Conservation (phyloP, 179 eudicot species). For the Drosera spatulata region DNA sequence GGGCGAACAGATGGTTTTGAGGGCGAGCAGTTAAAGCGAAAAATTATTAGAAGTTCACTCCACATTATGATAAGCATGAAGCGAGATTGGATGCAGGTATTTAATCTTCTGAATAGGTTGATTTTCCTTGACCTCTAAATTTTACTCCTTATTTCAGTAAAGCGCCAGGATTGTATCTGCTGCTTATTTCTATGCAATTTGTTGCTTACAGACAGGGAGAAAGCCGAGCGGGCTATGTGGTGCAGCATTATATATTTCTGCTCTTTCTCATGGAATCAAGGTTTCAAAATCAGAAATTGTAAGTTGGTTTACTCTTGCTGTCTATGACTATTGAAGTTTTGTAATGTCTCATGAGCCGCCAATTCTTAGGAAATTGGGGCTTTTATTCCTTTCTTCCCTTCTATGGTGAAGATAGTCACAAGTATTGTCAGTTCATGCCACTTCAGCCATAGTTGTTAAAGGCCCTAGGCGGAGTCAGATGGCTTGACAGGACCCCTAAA, state of each 20-base stretch:
- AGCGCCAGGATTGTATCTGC: neutral
- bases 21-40: constrained; percentile 9
- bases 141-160: neutral
- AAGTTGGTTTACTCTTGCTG: constrained; percentile 18
- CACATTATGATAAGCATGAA: constrained; percentile 87
- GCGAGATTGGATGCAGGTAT: constrained; percentile 96
- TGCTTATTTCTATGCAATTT: constrained; percentile 1
- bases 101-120: neutral
- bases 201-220: constrained; percentile 78
- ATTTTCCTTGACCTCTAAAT: neutral
- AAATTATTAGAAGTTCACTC: constrained; percentile 53
- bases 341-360: neutral
- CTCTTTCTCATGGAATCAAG: constrained; percentile 65
- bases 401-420: too few species aligned
- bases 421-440: too few species aligned
- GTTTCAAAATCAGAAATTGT: constrained; percentile 63
- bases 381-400: too few species aligned
- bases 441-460: too few species aligned
- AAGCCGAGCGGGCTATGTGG: constrained; percentile 97
- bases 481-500: too few species aligned
- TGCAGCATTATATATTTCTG: constrained; percentile 81
- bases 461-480: too few species aligned
- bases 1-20: too few species aligned
- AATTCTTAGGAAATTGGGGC: too few species aligned
- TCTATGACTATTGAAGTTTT: neutral